phyloP scores from a whole-genome alignment of 352 stramenopile species.

The Blastocystis sp. region DNA sequence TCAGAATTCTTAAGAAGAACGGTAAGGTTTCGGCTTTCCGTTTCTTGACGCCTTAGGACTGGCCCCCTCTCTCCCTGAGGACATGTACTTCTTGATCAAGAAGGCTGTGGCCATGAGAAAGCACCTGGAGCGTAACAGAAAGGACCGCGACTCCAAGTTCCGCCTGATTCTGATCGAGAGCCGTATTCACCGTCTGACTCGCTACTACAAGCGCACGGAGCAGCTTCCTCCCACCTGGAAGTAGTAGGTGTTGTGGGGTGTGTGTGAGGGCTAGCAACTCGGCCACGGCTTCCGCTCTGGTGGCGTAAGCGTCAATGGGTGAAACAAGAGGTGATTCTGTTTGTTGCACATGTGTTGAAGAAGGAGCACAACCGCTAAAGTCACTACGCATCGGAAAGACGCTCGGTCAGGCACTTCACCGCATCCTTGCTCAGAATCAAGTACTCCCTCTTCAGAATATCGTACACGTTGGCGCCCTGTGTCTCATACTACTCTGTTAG shows the following conservation, averaged over 20 bases:
- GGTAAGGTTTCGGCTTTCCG: conserved; percentile 73
- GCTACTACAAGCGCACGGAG: too few relatives aligned
- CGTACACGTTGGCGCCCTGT: conserved; percentile 78
- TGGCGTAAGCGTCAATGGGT: conserved; percentile 86
- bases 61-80: too few relatives aligned
- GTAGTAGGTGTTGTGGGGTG: conserved; percentile 79
- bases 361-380: conserved; percentile 51
- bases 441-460: conserved; percentile 79
- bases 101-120: too few relatives aligned
- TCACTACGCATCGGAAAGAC: conserved; percentile 67
- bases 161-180: too few relatives aligned
- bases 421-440: conserved; percentile 77
- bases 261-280: conserved; percentile 75
- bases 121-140: conserved; percentile 92
- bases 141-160: conserved; percentile 95
- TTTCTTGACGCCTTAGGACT: conserved; percentile 10
- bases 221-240: too few relatives aligned
- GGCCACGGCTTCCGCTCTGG: conserved; percentile 92
- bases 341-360: conserved; percentile 8
- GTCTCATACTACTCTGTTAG: too few relatives aligned
- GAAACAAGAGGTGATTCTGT: background rate
- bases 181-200: too few relatives aligned
- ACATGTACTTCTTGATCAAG: too few relatives aligned
- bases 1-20: conserved; percentile 98
- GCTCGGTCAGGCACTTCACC: conserved; percentile 73